Evolutionary conservation across 2,329 filamentous ascomycete species (phyloP).

Genomic region (Colletotrichum eleusines): DNA sequence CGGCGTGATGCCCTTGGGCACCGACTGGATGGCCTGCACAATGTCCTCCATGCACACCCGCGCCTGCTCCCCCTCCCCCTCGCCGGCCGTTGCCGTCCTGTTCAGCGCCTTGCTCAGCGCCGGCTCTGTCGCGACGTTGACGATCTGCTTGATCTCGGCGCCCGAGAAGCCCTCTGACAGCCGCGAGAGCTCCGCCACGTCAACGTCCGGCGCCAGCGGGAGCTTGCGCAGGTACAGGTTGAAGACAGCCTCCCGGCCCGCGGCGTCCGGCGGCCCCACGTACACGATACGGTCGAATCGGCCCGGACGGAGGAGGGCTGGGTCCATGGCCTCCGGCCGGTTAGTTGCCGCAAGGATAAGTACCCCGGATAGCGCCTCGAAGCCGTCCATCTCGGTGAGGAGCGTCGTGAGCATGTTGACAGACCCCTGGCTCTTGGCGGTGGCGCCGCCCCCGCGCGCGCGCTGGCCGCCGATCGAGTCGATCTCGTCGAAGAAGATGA

Average conservation of each 20-base stretch:
- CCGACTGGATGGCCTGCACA: slow-evolving; percentile 56
- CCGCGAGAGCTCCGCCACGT: slow-evolving; percentile 72
- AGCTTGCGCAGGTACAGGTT: slow-evolving; percentile 73
- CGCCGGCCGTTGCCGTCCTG: slow-evolving; percentile 8
- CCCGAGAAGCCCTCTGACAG: slow-evolving; percentile 84
- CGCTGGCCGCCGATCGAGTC: slow-evolving; percentile 80
- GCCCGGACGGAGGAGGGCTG: slow-evolving; percentile 86
- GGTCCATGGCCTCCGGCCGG: slow-evolving; percentile 86
- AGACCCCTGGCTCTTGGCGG: slow-evolving; percentile 56
- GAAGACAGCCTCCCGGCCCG: slow-evolving; percentile 83
- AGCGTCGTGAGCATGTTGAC: slow-evolving; percentile 91
- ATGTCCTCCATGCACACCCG: slow-evolving; percentile 58
- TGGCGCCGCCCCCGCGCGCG: slow-evolving; percentile 59
- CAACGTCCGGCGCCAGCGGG: slow-evolving; percentile 71
- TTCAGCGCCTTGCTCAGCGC: slow-evolving; percentile 55
- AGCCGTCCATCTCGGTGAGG: slow-evolving; percentile 95
- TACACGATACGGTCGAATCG: slow-evolving; percentile 89
- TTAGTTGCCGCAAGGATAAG: slow-evolving; percentile 93
- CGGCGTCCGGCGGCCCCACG: slow-evolving; percentile 81
- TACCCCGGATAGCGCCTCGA: slow-evolving; percentile 85
- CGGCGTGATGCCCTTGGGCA: slow-evolving; percentile 69
- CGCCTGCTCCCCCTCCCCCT: slow-evolving; percentile 8
- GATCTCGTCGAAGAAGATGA: slow-evolving; percentile 98
- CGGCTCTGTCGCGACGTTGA: slow-evolving; percentile 56
- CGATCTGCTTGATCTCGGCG: slow-evolving; percentile 77